These are phyloP conservation scores for Yamadazyma dushanensis DNA, from an alignment of 1,139 yeast species.

Conservation along the genomic window DNA sequence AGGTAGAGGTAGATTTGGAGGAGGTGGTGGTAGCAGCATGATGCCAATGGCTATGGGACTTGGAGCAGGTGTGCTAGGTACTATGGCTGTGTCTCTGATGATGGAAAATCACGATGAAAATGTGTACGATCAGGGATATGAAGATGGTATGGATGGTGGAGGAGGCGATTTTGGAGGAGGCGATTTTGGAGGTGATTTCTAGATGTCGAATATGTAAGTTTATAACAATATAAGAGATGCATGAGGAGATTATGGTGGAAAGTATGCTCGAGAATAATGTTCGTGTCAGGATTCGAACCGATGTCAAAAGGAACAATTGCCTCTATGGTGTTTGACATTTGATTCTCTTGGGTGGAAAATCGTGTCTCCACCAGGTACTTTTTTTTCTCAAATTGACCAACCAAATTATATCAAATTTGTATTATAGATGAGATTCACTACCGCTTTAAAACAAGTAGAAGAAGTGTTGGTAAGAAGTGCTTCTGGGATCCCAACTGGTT, in stretches of 20 bases:
- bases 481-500: conserved; percentile 74
- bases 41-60: conserved; percentile 57
- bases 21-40: conserved; percentile 19
- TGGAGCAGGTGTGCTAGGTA: conserved; percentile 82
- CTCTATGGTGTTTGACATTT: too few relatives aligned
- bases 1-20: conserved; percentile 30
- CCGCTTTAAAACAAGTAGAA: conserved; percentile 50
- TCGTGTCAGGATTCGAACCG: too few relatives aligned
- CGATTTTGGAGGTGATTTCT: conserved; percentile 14
- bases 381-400: conserved; percentile 20
- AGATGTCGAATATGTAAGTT: too few relatives aligned
- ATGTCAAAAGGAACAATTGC: too few relatives aligned
- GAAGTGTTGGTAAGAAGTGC: conserved; percentile 68
- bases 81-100: conserved; percentile 56
- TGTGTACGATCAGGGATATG: conserved; percentile 33
- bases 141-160: conserved; percentile 26
- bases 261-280: too few relatives aligned
- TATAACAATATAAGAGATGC: too few relatives aligned
- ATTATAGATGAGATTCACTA: conserved; percentile 40
- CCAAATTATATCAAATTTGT: conserved; percentile 19
- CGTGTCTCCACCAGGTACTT: conserved; percentile 1
- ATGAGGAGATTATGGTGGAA: too few relatives aligned
- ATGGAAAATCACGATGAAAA: conserved; percentile 32
- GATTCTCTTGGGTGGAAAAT: too few relatives aligned
- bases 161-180: conserved; percentile 31